Base-by-base conservation (phyloP, 2,329 filamentous ascomycete species). In the Pyrenophora tritici-repentis region DNA sequence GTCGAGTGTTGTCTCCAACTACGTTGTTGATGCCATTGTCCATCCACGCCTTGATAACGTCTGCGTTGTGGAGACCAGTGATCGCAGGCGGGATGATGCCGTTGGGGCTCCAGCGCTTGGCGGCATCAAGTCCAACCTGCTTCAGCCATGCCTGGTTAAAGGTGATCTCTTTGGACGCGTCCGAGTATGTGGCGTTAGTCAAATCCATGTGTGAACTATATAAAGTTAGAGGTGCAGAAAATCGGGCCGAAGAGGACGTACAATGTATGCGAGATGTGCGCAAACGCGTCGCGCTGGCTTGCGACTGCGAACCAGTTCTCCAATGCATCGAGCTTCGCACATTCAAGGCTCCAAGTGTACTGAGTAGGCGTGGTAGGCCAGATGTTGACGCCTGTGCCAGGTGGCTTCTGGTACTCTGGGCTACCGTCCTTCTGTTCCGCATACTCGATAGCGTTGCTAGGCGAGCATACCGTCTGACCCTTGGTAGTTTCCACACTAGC, bases 51-150 rank as follows among this genome's bases (percentile, higher is more conserved):
- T 72, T 71, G 39, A 86, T 79, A 9, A 78, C 83, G 67, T 86
- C 84, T n/a, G 81, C 83, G 58, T 86, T 86, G 72, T 86, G 82
- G 20, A 86, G 65, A 41, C 84, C 84, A 1, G 84, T 86, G 53
- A 86, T 86, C 31, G 83, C 83, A 1, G 84, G 84, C 2, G 84
- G 84, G 50, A 86, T 83, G 44, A 86, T 76, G 24, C 83, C 83
- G 33, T 78, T 76, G 2, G 72, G 55, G 20, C 81, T 85, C 66
- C 79, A 86, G 36, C 75, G 73, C 14, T 62, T 65, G 12, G 78
- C 78, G 17, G 69, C 56, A 49, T 75, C 73, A 48, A 86, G 73
- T 10, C 81, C 81, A 8, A 79, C 75, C 59, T 83, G 79, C 53
- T 77, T 74, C 35, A 85, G 66, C 83, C 83, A 86, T 9, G 77